These are phyloP conservation scores for Yamadazyma philogaea DNA, from an alignment of 805 yeast species.

Conservation along the genomic window DNA sequence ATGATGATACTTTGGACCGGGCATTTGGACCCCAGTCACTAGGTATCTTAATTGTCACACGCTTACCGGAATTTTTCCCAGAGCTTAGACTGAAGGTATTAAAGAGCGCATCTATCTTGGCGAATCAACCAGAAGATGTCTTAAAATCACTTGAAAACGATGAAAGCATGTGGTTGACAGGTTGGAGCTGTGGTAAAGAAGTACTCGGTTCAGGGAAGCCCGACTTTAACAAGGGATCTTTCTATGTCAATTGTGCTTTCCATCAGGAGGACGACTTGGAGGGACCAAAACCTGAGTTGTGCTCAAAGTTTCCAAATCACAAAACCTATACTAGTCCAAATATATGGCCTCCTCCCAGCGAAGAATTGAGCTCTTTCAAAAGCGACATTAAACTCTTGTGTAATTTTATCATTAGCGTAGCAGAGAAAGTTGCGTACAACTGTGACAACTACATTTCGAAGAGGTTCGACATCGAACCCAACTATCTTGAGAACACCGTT, in stretches of 20 bases:
- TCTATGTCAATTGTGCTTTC: slow-evolving; percentile 57
- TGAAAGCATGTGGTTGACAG: slow-evolving; percentile 52
- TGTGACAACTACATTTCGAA: slow-evolving; percentile 46
- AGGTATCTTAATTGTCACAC: slow-evolving; percentile 50
- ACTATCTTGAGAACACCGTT: slow-evolving; percentile 46
- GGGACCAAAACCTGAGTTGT: slow-evolving; percentile 42
- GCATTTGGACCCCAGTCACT: slow-evolving; percentile 58
- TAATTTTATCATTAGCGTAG: slow-evolving; percentile 46
- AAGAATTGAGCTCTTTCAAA: slow-evolving; percentile 33
- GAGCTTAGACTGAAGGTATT: slow-evolving; percentile 43
- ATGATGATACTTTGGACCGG: slow-evolving; percentile 26
- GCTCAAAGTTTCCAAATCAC: slow-evolving; percentile 27
- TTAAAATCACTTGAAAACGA: slow-evolving; percentile 43
- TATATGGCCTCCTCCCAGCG: slow-evolving; percentile 45
- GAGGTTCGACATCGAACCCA: slow-evolving; percentile 27
- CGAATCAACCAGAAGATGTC: slow-evolving; percentile 32
- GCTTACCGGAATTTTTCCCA: slow-evolving; percentile 37
- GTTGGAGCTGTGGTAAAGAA: slow-evolving; percentile 63
- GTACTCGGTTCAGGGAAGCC: slow-evolving; percentile 41
- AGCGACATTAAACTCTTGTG: slow-evolving; percentile 37
- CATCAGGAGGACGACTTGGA: slow-evolving; percentile 41
- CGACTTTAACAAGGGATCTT: slow-evolving; percentile 55
- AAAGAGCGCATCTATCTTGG: slow-evolving; percentile 39
- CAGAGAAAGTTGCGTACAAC: slow-evolving; percentile 48
- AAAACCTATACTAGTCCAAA: slow-evolving; percentile 49